These are phyloP conservation scores for Magnusiomyces fungicola DNA, from an alignment of 1,139 yeast species.

Conservation along the genomic window DNA sequence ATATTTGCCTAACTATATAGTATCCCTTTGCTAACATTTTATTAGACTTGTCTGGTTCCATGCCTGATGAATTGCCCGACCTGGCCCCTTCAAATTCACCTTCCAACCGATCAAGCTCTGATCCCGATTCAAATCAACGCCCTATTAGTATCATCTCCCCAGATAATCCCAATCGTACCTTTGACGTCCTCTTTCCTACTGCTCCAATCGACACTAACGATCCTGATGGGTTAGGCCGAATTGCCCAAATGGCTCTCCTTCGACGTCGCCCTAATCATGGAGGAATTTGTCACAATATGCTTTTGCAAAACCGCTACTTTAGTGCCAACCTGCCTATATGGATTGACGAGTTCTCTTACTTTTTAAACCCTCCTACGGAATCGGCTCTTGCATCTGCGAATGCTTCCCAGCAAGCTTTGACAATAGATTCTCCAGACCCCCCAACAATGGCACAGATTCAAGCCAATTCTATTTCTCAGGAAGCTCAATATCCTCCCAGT, in stretches of 20 bases:
- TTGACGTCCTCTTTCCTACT: neutral
- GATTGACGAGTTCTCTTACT: constrained; percentile 36
- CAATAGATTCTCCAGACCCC: neutral
- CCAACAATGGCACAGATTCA: neutral
- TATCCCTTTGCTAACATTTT: neutral
- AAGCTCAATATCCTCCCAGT: no score
- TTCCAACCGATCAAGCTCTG: no score
- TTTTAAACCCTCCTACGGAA: neutral
- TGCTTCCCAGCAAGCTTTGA: no score
- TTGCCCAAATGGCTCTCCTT: neutral
- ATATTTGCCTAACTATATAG: neutral
- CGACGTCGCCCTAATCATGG: constrained; percentile 22
- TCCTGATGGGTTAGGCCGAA: neutral
- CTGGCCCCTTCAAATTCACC: no score
- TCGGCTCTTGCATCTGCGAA: neutral
- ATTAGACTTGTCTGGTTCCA: constrained; percentile 11
- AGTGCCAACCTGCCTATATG: constrained; percentile 34
- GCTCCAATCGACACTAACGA: neutral
- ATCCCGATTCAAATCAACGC: no score
- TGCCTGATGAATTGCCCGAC: constrained; percentile 13
- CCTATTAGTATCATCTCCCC: no score
- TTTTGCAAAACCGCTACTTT: constrained; percentile 36
- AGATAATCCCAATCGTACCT: no score
- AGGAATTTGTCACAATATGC: constrained; percentile 32
- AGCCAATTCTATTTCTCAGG: no score